These are phyloP conservation scores for Apostasia shenzhenica DNA, from an alignment of 106 monocot genomes.

Conservation along the genomic window DNA sequence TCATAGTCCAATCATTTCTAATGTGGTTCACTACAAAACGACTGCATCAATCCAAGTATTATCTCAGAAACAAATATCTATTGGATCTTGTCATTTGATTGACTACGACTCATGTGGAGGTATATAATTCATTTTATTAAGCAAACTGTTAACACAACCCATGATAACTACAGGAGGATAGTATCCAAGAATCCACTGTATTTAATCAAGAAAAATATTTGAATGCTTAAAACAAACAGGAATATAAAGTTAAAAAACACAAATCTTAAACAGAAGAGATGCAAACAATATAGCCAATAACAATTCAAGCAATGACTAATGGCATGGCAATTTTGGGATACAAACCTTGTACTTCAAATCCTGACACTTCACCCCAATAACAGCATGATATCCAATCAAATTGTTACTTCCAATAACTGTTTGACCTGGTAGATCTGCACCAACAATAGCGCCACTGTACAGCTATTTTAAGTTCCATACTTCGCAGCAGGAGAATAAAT, in stretches of 20 bases:
- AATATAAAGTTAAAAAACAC: not conserved
- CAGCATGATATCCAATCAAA: conserved; percentile 74
- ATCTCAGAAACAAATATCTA: no score
- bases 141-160: no score
- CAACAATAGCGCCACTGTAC: conserved; percentile 96
- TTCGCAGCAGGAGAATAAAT: not conserved
- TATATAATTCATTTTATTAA: no score
- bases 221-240: no score
- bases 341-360: conserved; percentile 90
- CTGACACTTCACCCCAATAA: conserved; percentile 82
- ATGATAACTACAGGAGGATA: no score
- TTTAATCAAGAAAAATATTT: no score
- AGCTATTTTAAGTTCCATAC: conserved; percentile 20
- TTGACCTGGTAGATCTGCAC: conserved; percentile 72
- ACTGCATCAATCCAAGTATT: no score
- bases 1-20: no score
- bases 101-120: no score
- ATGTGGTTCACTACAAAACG: no score
- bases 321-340: not conserved
- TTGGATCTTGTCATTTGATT: no score
- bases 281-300: not conserved
- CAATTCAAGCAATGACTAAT: not conserved
- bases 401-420: conserved; percentile 81
- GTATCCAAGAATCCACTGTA: no score
- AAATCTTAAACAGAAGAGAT: not conserved